Base-by-base conservation (phyloP, 1,284 basidiomycete genomes). In the Trametes sp. region DNA sequence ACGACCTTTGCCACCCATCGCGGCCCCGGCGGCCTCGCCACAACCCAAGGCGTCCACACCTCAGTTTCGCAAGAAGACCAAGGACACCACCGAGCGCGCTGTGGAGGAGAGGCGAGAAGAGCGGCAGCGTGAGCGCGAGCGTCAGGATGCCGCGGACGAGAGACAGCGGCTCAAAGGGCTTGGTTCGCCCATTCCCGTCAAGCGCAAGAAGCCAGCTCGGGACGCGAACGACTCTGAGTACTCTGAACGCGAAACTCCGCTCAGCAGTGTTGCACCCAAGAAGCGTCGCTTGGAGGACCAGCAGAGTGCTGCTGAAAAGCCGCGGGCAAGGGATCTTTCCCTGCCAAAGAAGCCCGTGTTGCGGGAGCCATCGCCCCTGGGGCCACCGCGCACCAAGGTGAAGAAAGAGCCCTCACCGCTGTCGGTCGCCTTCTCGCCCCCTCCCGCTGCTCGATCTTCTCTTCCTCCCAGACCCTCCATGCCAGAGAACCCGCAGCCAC, bases 331-430 rank as follows among this genome's bases (percentile, higher is more conserved):
- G 36, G 76, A 79, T 38, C 57, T 70, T 26, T 71, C 71, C 3
- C 61, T 76, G 3, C 74, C 73, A 44, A 76, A 76, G 67, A 79
- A 77, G 67, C 64, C 67, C 11, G 44, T 64, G 10, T 54, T 62
- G 21, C 70, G 71, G 13, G 77, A 78, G 19, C 62, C 59, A 11
- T 70, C 73, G 0, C 69, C 72, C 13, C 59, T 66, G 13, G 38
- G 56, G 54, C 64, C 67, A 23, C 65, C 74, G 61, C 71, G 71
- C 48, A 61, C 60, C 36, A 78, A 76, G 56, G 73, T 73, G 57
- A 80, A 78, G 68, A 77, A 77, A 59, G 80, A 81, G 31, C 24
- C 72, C 60, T 57, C 74, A 61, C 58, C 69, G 64, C 24, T 73
- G 61, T 41, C 65, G 38, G 26, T 57, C 44, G 58, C 69, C 24